phyloP scores from a whole-genome alignment of 2,329 filamentous ascomycete species.

The Diplodia seriata region DNA sequence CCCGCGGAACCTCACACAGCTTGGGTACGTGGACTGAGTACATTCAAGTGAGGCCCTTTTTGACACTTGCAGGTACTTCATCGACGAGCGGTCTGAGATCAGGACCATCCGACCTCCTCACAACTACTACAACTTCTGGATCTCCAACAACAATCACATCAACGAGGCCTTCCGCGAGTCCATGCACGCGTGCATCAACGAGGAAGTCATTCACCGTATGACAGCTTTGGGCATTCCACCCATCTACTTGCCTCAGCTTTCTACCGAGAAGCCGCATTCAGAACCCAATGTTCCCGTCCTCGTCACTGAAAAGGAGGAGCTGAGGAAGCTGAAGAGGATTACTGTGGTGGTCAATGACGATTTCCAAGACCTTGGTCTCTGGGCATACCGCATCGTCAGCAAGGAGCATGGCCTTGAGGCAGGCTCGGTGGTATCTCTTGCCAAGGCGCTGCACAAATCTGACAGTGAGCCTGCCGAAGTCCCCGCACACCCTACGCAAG shows the following conservation, averaged over 20 bases:
- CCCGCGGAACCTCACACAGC: slow-evolving; percentile 67
- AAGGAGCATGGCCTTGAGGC: slow-evolving; percentile 69
- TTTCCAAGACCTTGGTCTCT: slow-evolving; percentile 73
- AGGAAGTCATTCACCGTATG: slow-evolving; percentile 69
- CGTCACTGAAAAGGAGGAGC: slow-evolving; percentile 57
- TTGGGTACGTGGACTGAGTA: slow-evolving; percentile 67
- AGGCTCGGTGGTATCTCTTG: slow-evolving; percentile 73
- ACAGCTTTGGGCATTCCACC: slow-evolving; percentile 64
- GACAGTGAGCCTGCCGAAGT: neutral
- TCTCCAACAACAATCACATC: slow-evolving; percentile 75
- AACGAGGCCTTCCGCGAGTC: slow-evolving; percentile 74
- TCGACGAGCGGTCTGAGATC: slow-evolving; percentile 78
- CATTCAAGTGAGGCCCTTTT: neutral
- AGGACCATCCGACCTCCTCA: slow-evolving; percentile 71
- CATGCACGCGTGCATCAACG: slow-evolving; percentile 72
- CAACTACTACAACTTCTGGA: slow-evolving; percentile 75
- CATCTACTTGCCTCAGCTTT: slow-evolving; percentile 66
- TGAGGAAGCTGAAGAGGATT: slow-evolving; percentile 66
- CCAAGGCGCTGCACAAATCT: slow-evolving; percentile 51
- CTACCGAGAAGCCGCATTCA: slow-evolving; percentile 45
- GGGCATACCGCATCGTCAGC: slow-evolving; percentile 72
- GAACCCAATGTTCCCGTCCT: slow-evolving; percentile 75
- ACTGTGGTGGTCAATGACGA: slow-evolving; percentile 78
- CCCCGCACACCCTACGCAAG: neutral
- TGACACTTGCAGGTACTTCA: slow-evolving; percentile 69